A percentile compares a stretch with the other conserved stretches of the same genome.
Conservation (phyloP, 116 monocot genomes). For the Posidonia oceanica region DNA sequence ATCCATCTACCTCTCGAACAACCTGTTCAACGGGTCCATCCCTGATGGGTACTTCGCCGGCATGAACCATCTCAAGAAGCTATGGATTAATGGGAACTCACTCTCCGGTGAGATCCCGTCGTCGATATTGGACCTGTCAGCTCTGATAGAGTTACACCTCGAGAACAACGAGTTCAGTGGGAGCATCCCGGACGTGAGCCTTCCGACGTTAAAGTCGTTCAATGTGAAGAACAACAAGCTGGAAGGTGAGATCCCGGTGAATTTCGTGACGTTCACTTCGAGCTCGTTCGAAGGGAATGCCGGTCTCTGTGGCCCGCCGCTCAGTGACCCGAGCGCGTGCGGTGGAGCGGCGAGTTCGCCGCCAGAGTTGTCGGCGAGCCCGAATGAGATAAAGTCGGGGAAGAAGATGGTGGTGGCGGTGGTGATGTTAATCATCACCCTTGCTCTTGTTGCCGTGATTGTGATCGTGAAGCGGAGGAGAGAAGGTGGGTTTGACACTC, state of each 20-base stretch:
- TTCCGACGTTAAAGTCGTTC: slow-evolving; percentile 28
- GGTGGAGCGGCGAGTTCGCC: not conserved
- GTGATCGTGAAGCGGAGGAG: slow-evolving; percentile 7
- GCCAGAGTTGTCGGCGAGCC: not conserved
- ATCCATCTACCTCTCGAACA: slow-evolving; percentile 50
- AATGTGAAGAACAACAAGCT: slow-evolving; percentile 48
- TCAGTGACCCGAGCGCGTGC: not conserved
- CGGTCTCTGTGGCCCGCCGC: slow-evolving; percentile 30
- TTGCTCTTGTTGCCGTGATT: slow-evolving; percentile 7
- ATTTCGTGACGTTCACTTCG: slow-evolving; percentile 24
- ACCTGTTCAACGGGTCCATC: slow-evolving; percentile 42
- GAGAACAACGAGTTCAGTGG: slow-evolving; percentile 57
- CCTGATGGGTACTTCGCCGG: slow-evolving; percentile 32
- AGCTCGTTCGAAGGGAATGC: slow-evolving; percentile 36
- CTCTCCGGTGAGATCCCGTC: slow-evolving; percentile 41
- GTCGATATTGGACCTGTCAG: slow-evolving; percentile 29
- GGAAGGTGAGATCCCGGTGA: slow-evolving; percentile 32
- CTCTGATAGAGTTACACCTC: slow-evolving; percentile 49
- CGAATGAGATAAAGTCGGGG: slow-evolving; percentile 3
- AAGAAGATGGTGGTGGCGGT: slow-evolving; percentile 4
- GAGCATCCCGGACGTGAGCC: slow-evolving; percentile 16
- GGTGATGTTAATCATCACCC: slow-evolving; percentile 2
- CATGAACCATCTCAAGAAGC: slow-evolving; percentile 52
- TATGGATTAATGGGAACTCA: slow-evolving; percentile 49
- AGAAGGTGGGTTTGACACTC: slow-evolving; percentile 13